phyloP scores from a whole-genome alignment of 1,284 basidiomycete species.

The Cutaneotrichosporon sp. region DNA sequence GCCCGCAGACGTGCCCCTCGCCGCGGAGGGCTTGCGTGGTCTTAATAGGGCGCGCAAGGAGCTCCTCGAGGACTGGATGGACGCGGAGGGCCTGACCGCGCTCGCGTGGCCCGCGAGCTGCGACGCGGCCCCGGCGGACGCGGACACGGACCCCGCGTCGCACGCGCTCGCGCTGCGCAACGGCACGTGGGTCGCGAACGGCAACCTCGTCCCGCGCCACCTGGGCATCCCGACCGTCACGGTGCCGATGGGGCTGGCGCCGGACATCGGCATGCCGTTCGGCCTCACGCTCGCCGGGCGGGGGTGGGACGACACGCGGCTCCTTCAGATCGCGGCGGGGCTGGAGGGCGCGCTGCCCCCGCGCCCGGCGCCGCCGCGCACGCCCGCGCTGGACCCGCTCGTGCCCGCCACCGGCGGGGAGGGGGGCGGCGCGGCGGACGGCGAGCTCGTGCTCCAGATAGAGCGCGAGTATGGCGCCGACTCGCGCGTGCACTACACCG shows the following conservation, averaged over 20 bases:
- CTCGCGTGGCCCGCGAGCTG: conserved; percentile 4
- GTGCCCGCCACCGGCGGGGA: background rate
- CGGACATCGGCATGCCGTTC: conserved; percentile 17
- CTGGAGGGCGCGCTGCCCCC: background rate
- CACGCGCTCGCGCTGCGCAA: background rate
- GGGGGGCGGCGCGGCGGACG: background rate
- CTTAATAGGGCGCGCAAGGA: conserved; percentile 10
- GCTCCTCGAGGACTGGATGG: conserved; percentile 18
- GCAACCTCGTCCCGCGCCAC: conserved; percentile 13
- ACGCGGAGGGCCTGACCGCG: background rate
- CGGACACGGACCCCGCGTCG: background rate
- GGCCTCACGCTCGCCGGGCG: conserved; percentile 13
- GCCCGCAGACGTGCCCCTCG: conserved; percentile 1
- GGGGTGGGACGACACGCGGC: conserved; percentile 13
- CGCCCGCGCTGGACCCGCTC: background rate
- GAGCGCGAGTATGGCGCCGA: background rate
- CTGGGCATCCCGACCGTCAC: conserved; percentile 16
- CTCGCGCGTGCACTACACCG: background rate
- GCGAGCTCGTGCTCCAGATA: background rate
- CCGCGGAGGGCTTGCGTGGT: conserved; percentile 4
- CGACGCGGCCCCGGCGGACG: conserved; percentile 14
- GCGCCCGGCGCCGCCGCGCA: background rate
- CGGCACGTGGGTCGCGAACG: conserved; percentile 20
- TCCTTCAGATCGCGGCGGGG: conserved; percentile 1
- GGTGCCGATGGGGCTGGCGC: conserved; percentile 14